Evolutionary conservation across 257 asterid species (phyloP).

Genomic region (Salvia hispanica): DNA sequence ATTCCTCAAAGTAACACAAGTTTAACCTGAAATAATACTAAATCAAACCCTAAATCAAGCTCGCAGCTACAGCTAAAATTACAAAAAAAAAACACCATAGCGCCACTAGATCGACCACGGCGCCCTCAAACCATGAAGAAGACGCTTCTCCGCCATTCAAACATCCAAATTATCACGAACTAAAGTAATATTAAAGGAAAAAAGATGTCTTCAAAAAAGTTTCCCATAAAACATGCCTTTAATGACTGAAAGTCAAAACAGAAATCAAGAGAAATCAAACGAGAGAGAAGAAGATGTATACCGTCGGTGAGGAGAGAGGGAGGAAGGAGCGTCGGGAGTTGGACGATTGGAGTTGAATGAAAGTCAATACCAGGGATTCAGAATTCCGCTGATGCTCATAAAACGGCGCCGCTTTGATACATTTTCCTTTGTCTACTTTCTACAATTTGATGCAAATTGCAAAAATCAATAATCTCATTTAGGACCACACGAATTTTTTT

Average conservation of each 20-base stretch:
- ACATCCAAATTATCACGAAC: conserved; percentile 3
- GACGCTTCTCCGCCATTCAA: conserved; percentile 6
- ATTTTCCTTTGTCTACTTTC: neutral
- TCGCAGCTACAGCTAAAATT: neutral
- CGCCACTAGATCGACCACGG: neutral
- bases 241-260: neutral
- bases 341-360: neutral
- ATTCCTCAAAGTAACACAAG: neutral
- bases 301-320: neutral
- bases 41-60: neutral
- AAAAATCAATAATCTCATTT: too few species aligned
- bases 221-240: neutral
- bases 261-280: neutral
- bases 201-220: neutral
- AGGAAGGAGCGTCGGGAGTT: neutral
- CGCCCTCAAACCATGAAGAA: conserved; percentile 1
- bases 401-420: conserved; percentile 2
- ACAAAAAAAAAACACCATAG: neutral
- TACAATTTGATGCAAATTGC: too few species aligned
- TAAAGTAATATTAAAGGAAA: neutral
- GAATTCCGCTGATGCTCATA: neutral
- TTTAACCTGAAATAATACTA: neutral
- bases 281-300: neutral
- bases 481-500: too few species aligned
- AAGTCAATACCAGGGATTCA: neutral